Percentiles rank a stretch among this genome's conserved stretches.
Evolutionary conservation across 441 rosid genomes (phyloP).

Genomic region (Melianthus villosus): DNA sequence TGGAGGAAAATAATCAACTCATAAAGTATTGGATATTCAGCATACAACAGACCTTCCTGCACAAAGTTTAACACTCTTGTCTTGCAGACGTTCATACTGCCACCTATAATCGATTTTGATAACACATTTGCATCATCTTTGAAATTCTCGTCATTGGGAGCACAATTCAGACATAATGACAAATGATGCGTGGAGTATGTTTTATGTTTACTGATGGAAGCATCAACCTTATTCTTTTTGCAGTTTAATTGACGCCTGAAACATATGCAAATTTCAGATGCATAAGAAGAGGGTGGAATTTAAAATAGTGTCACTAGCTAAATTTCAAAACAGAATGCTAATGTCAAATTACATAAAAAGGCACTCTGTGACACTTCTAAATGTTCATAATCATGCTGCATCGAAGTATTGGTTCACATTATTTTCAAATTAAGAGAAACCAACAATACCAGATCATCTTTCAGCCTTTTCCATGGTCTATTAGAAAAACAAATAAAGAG

Average conservation of each 20-base stretch:
- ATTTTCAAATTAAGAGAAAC: no score
- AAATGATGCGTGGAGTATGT: constrained; percentile 27
- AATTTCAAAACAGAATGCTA: no score
- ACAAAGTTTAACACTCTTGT: constrained; percentile 41
- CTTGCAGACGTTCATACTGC: constrained; percentile 67
- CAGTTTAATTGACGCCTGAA: constrained; percentile 57
- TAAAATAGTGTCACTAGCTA: no score
- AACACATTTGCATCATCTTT: constrained; percentile 42
- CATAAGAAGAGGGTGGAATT: no score
- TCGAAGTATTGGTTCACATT: no score
- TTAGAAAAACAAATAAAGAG: no score
- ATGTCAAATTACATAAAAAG: no score
- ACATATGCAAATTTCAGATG: no score
- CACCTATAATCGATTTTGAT: constrained; percentile 69
- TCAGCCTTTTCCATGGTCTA: no score
- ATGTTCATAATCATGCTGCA: no score
- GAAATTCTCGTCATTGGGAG: constrained; percentile 44
- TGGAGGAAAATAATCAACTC: constrained; percentile 6
- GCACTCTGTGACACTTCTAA: no score
- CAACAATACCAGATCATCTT: no score
- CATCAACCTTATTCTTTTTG: constrained; percentile 58
- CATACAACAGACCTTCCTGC: constrained; percentile 32
- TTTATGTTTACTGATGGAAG: constrained; percentile 22
- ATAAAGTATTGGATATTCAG: constrained; percentile 10
- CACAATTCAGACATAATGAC: constrained; percentile 20